Base-by-base conservation (phyloP, 2,329 filamentous ascomycete species). In the Ceratocystis destructans region DNA sequence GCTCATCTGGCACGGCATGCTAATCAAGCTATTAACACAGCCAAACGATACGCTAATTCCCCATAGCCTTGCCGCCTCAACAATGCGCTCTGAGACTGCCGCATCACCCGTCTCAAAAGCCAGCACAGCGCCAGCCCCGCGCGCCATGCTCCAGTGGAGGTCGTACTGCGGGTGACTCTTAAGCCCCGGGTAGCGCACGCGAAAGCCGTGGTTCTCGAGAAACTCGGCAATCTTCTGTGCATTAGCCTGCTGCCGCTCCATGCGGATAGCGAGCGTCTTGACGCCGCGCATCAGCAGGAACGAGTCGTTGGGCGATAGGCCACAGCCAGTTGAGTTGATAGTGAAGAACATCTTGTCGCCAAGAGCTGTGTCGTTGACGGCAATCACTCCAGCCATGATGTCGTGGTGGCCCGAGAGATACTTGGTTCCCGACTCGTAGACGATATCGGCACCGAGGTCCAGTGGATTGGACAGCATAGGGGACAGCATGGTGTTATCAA, bases 1-100 rank as follows among this genome's bases (percentile, higher is more conserved):
- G 77, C 93, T 97, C 95, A 99, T 99, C 73, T 93, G 91, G 78
- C 94, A 99, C 7, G 94, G 93, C 93, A 99, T 96, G 78, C 92
- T 96, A 76, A 99, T 99, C 75, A 99, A 79, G 74, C 90, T 96
- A 79, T 99, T 99, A 70, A 99, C 94, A 75, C 94, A 97, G 61
- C 94, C 94, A 74, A 99, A 99, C 73, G 90, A 96, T 68, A 99
- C 94, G 70, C 89, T 95, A 71, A 99, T 99, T 44, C 89, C 91
- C 86, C 90, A 99, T 41, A 99, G 80, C 70, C 89, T 85, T 1
- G 94, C 89, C 37, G 89, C 89, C 77, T 97, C 94, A 4, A 99
- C 94, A 72, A 99, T 96, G 48, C 92, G 84, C 78, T 96, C 90
- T 3, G 89, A 95, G 41, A 96, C 77, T 6, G 80, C 78, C 1